Base-by-base conservation (phyloP, 305 asterid species). In the Fraxinus nigra region DNA sequence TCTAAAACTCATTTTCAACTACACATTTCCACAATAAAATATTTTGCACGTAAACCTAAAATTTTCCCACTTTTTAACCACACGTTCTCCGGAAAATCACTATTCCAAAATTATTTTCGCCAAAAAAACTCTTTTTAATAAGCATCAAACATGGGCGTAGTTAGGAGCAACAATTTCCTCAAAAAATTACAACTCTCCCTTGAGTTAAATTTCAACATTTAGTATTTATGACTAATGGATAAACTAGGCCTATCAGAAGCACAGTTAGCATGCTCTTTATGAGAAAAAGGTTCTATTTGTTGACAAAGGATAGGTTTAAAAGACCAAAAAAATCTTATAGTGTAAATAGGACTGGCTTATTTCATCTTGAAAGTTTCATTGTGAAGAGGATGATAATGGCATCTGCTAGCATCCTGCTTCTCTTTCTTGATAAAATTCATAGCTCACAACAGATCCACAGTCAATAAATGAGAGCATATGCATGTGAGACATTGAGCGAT, bases 201-300 rank as follows among this genome's bases (percentile, higher is more conserved):
- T 18, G 34, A 56, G 63, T 72, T 79, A 69, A 48, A 20, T 75
- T 80, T 70, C 82, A 80, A 72, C 40, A 46, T 7, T 51, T 84
- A 54, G 72, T 34, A 83, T 40, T 38, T 74, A 16, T 7, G 46
- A 77, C 84, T 22, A 26, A 63, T 54, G 79, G 30, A 70, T 33
- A 20, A 43, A 63, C 61, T 75, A 79, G 46, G 51, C 70, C 73
- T 56, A 59, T 22, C 75, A 73, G 75, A 63, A 72, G 30, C 56
- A 65, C 13, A 51, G 65, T 33, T 79, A 67, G 75, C 75, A 65
- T 75, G 54, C 38, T 16, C 16, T 74, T 63, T 56, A 7, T 37
- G 35, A 11, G 11, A 56, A 26, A 0, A 67, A 38, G 65, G 65
- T 48, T 78, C 73, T 40, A 73, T 56, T 81, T 10, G n/a, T 65